Percentiles rank a stretch among this genome's conserved stretches.
Conservation (phyloP, 345 rosid genomes). For the Citrus maxima region DNA sequence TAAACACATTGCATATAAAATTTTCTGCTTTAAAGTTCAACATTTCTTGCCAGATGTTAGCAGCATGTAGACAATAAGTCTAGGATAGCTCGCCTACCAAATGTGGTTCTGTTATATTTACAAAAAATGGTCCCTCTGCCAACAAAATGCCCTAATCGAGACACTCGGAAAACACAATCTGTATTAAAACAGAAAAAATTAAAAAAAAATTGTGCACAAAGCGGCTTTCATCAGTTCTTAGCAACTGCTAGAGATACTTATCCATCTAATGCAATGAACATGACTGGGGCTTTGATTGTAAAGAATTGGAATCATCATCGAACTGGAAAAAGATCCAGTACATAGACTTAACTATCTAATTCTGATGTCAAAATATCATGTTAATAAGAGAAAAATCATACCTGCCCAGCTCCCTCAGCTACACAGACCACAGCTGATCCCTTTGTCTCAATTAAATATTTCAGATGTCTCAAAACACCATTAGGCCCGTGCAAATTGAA, state of each 20-base stretch:
- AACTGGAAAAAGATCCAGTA: background rate
- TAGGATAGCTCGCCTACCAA: background rate
- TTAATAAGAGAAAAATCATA: constrained; percentile 17
- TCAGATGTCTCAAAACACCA: constrained; percentile 87
- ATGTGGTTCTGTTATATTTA: background rate
- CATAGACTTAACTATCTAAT: constrained; percentile 2
- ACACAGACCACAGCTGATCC: constrained; percentile 97
- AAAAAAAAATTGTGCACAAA: background rate
- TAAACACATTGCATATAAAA: background rate
- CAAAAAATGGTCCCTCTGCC: background rate
- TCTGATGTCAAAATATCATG: background rate
- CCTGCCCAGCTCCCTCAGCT: constrained; percentile 99
- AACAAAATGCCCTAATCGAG: background rate
- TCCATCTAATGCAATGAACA: background rate
- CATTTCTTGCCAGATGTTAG: background rate
- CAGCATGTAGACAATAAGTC: background rate
- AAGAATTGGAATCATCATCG: background rate
- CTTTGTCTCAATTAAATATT: constrained; percentile 86
- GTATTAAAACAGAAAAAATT: background rate
- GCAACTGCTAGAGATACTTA: background rate
- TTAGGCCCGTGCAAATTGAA: constrained; percentile 83
- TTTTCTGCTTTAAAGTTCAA: background rate
- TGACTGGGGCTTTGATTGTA: background rate
- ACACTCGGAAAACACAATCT: background rate
- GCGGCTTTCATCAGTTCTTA: background rate